A percentile compares a stretch with the other conserved stretches of the same genome.
Evolutionary conservation across 2,329 filamentous ascomycete genomes (phyloP).

Genomic region (Exophiala aquamarina): DNA sequence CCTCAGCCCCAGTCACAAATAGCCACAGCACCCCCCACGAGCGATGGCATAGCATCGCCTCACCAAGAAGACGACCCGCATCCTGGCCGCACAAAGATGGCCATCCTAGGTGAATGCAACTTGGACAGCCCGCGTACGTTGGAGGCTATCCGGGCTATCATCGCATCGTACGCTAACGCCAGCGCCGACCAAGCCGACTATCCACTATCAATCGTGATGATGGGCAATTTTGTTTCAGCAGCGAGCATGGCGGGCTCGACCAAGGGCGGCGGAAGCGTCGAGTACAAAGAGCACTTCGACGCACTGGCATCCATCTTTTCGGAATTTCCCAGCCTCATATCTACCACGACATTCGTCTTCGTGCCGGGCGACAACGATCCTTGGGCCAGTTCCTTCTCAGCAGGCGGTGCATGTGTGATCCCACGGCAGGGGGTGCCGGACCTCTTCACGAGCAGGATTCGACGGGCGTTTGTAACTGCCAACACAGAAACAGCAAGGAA

Average conservation of each 20-base stretch:
- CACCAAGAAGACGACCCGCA: constrained; percentile 30
- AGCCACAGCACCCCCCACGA: constrained; percentile 29
- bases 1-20: constrained; percentile 24
- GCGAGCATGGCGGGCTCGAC: constrained; percentile 60
- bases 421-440: constrained; percentile 67
- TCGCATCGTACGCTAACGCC: constrained; percentile 71
- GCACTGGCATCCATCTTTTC: constrained; percentile 76
- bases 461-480: constrained; percentile 74
- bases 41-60: not conserved
- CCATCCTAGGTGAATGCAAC: constrained; percentile 83
- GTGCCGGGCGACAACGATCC: constrained; percentile 96
- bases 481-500: constrained; percentile 66
- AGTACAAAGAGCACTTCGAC: constrained; percentile 97
- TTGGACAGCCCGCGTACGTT: constrained; percentile 82
- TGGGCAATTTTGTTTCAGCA: constrained; percentile 75
- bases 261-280: constrained; percentile 77
- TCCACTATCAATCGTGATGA: constrained; percentile 77
- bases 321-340: constrained; percentile 79
- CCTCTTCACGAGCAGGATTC: constrained; percentile 84
- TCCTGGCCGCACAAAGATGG: constrained; percentile 50
- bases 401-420: constrained; percentile 47
- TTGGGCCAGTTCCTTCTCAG: constrained; percentile 81
- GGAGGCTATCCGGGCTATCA: constrained; percentile 75
- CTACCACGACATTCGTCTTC: constrained; percentile 81
- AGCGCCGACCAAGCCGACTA: constrained; percentile 51